A percentile compares a stretch with the other conserved stretches of the same genome.
phyloP scores from a whole-genome alignment of 1,284 basidiomycete genomes.

The Vanrija pseudolonga region DNA sequence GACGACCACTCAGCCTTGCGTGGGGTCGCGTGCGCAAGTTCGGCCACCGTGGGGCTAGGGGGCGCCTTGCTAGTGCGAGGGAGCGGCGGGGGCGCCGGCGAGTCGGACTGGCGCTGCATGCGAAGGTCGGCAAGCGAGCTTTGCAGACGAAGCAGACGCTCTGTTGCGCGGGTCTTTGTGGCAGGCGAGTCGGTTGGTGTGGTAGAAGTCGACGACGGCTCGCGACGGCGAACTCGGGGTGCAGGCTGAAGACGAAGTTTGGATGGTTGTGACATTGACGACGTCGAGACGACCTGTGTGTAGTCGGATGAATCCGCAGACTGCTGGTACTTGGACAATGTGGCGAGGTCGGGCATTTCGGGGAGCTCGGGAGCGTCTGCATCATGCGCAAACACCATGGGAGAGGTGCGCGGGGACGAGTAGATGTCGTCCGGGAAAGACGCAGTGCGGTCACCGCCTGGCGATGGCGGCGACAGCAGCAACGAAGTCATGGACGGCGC shows the following conservation, averaged over 20 bases:
- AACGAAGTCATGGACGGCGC: constrained; percentile 18
- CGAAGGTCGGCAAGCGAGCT: constrained; percentile 18
- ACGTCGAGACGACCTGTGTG: too few species aligned
- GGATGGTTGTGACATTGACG: too few species aligned
- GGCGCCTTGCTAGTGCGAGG: neutral
- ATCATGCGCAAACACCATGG: too few species aligned
- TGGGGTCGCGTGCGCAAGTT: constrained; percentile 7
- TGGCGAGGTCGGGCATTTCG: constrained; percentile 2
- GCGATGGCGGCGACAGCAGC: constrained; percentile 15
- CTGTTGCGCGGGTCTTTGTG: constrained; percentile 7
- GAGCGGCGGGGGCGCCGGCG: too few species aligned
- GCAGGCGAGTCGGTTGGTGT: neutral
- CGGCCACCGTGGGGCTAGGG: constrained; percentile 14
- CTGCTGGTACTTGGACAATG: too few species aligned
- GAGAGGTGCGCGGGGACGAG: too few species aligned
- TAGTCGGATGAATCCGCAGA: too few species aligned
- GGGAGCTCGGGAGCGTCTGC: constrained; percentile 1
- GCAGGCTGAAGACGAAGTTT: neutral
- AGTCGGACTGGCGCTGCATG: constrained; percentile 9
- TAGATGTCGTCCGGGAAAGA: too few species aligned
- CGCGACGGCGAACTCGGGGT: neutral
- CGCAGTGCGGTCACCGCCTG: neutral
- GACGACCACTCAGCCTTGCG: constrained; percentile 7
- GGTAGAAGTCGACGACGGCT: neutral
- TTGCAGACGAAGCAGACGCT: constrained; percentile 15